Conservation (phyloP, 2,329 filamentous ascomycete species). For the Scorias spongiosa region DNA sequence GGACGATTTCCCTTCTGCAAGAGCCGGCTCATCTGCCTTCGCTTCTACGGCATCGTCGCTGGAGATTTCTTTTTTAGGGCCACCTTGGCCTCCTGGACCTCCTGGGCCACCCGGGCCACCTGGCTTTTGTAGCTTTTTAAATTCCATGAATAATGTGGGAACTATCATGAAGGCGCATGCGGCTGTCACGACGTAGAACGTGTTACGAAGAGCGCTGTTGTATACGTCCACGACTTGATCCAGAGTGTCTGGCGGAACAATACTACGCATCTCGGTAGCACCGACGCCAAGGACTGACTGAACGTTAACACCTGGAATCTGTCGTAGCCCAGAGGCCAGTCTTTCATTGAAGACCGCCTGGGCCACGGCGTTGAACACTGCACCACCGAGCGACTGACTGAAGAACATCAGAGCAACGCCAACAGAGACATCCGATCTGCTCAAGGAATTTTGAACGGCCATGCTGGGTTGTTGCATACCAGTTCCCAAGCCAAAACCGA, state of each 20-base stretch:
- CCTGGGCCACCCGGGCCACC: too few species aligned
- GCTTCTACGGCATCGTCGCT: too few species aligned
- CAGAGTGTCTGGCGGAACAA: slow-evolving; percentile 11
- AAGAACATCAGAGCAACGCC: slow-evolving; percentile 27
- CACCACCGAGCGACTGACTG: slow-evolving; percentile 27
- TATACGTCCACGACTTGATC: slow-evolving; percentile 11
- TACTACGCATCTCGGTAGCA: slow-evolving; percentile 13
- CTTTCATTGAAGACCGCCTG: slow-evolving; percentile 28
- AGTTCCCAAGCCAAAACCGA: slow-evolving; percentile 29
- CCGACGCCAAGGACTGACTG: slow-evolving; percentile 12
- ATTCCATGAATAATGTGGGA: too few species aligned
- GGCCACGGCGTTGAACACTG: slow-evolving; percentile 27
- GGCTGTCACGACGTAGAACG: slow-evolving; percentile 10
- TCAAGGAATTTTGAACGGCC: slow-evolving; percentile 23
- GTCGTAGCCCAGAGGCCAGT: slow-evolving; percentile 3
- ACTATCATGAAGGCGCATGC: too few species aligned
- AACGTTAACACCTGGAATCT: slow-evolving; percentile 6
- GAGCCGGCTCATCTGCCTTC: too few species aligned
- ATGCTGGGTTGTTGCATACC: slow-evolving; percentile 27
- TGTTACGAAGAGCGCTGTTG: slow-evolving; percentile 14
- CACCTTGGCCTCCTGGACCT: too few species aligned
- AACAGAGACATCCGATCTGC: slow-evolving; percentile 22
- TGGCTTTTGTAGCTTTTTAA: too few species aligned
- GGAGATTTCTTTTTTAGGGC: too few species aligned
- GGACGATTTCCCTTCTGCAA: too few species aligned